These are phyloP conservation scores for Aspergillus uvarum DNA, from an alignment of 2,329 filamentous ascomycete species.

Conservation along the genomic window DNA sequence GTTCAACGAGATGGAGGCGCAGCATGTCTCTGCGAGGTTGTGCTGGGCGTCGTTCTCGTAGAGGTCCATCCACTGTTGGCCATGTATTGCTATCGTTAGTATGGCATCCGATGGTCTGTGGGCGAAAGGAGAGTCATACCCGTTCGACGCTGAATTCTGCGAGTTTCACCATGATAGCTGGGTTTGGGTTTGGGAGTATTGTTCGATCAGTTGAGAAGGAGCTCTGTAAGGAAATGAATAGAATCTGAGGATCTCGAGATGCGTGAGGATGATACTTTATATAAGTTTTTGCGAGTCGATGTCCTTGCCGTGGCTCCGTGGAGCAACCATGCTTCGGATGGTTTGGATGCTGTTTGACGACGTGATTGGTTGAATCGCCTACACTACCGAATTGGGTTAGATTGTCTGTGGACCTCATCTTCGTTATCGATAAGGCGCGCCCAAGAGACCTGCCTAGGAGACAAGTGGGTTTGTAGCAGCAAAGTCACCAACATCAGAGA, in stretches of 20 bases:
- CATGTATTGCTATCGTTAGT: slow-evolving; percentile 5
- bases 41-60: slow-evolving; percentile 54
- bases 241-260: no score
- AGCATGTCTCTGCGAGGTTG: slow-evolving; percentile 80
- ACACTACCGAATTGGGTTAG: background rate
- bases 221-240: no score
- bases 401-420: no score
- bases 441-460: no score
- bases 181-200: background rate
- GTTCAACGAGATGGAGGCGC: slow-evolving; percentile 69
- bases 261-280: background rate
- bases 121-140: slow-evolving; percentile 6
- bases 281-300: background rate
- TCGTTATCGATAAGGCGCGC: no score
- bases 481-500: no score
- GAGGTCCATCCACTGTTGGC: slow-evolving; percentile 56
- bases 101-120: background rate
- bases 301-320: background rate
- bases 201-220: background rate
- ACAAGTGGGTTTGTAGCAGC: no score
- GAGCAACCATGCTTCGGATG: background rate
- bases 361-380: background rate
- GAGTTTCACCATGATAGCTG: slow-evolving; percentile 21
- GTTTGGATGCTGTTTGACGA: background rate
- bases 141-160: slow-evolving; percentile 22